Evolutionary conservation across 2,329 filamentous ascomycete genomes (phyloP).

Genomic region (Epichloe aotearoae): DNA sequence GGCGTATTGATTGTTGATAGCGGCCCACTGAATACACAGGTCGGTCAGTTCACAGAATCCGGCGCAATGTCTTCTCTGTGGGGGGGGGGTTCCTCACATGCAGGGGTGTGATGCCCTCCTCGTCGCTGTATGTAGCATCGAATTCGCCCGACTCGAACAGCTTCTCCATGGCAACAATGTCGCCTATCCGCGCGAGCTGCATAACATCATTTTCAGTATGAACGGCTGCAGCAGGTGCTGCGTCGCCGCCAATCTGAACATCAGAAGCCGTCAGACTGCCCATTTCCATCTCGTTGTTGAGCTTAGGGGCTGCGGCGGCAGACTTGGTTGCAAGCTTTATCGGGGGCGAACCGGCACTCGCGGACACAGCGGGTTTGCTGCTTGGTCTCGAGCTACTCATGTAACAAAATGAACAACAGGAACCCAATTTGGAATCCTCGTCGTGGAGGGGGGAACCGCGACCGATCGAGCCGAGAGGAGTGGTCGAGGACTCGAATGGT

Average conservation of each 20-base stretch:
- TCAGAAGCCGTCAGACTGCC: slow-evolving; percentile 32
- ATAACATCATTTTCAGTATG: slow-evolving; percentile 65
- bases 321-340: slow-evolving; percentile 43
- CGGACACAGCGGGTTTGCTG: slow-evolving; percentile 23
- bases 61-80: not conserved
- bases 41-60: not conserved
- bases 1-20: slow-evolving; percentile 96
- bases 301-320: slow-evolving; percentile 37
- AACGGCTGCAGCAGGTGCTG: slow-evolving; percentile 5
- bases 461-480: not conserved
- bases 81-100: slow-evolving; percentile 49
- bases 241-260: slow-evolving; percentile 4
- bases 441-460: not conserved
- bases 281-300: slow-evolving; percentile 45
- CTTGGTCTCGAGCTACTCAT: slow-evolving; percentile 30
- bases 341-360: slow-evolving; percentile 23
- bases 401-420: not conserved
- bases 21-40: slow-evolving; percentile 61
- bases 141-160: slow-evolving; percentile 74
- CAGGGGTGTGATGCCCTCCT: slow-evolving; percentile 87
- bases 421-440: not conserved
- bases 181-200: slow-evolving; percentile 83
- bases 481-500: not conserved
- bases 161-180: slow-evolving; percentile 75
- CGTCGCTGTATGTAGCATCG: slow-evolving; percentile 72